Evolutionary conservation across 345 rosid species (phyloP).

Genomic region (Eucalyptus brandiana): DNA sequence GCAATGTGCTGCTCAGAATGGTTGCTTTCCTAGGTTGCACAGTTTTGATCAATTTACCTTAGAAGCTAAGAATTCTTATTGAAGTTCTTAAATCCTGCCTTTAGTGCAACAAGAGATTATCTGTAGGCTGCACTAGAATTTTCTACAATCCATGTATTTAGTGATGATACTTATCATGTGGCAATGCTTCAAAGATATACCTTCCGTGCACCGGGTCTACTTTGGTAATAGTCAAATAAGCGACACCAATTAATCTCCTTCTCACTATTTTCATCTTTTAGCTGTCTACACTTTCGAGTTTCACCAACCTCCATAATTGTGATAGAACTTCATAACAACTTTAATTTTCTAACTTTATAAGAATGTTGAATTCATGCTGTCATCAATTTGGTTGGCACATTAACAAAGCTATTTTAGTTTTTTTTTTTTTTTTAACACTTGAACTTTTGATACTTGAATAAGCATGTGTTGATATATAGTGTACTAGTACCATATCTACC

Average conservation of each 20-base stretch:
- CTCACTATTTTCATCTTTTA: background rate
- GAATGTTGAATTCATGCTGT: no score
- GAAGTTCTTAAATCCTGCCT: background rate
- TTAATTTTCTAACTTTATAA: no score
- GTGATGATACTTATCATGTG: background rate
- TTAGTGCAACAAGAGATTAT: background rate
- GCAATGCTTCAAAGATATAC: background rate
- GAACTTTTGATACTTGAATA: no score
- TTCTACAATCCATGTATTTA: background rate
- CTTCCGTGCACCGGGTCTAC: background rate
- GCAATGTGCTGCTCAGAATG: background rate
- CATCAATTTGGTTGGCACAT: no score
- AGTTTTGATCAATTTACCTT: background rate
- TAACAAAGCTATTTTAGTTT: no score
- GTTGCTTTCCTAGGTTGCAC: background rate
- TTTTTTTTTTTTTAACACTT: no score
- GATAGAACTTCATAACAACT: background rate
- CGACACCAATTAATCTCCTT: background rate
- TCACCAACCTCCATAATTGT: background rate
- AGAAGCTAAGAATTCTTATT: rapidly evolving
- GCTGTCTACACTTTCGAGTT: background rate
- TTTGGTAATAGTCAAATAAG: background rate
- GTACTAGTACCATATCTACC: no score
- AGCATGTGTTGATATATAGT: no score
- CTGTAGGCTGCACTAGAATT: background rate